Percentiles rank a stretch among this genome's conserved stretches.
These are phyloP conservation scores for Letharia columbiana DNA, from an alignment of 495 filamentous ascomycete species.

Conservation along the genomic window DNA sequence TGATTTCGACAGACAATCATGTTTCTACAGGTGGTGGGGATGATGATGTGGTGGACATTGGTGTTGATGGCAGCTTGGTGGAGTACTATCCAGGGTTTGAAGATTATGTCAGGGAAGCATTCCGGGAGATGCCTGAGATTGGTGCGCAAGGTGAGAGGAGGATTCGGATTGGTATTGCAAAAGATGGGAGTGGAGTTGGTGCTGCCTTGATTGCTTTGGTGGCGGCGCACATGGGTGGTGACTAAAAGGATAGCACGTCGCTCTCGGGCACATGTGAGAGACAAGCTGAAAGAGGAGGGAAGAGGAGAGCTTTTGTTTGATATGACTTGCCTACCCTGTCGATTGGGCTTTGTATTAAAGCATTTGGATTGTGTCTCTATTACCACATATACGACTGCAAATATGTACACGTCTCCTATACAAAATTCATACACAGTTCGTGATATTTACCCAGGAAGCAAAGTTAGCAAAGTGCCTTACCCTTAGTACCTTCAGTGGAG, in stretches of 20 bases:
- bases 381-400: background rate
- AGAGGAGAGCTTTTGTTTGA: background rate
- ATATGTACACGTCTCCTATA: background rate
- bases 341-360: background rate
- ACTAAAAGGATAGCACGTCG: background rate
- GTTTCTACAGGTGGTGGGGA: constrained; percentile 28
- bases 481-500: no score
- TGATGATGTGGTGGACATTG: constrained; percentile 28
- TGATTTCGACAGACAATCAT: constrained; percentile 65
- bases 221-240: constrained; percentile 22
- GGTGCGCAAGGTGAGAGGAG: constrained; percentile 29
- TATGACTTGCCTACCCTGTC: background rate
- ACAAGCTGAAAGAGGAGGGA: background rate
- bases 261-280: background rate
- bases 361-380: background rate
- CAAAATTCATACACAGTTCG: no score
- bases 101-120: constrained; percentile 29
- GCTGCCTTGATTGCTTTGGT: constrained; percentile 35
- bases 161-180: constrained; percentile 32
- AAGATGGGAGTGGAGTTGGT: constrained; percentile 37
- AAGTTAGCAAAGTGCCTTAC: no score
- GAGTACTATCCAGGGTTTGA: constrained; percentile 31
- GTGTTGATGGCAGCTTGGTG: constrained; percentile 28
- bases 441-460: no score
- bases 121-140: constrained; percentile 30